A percentile compares a stretch with the other conserved stretches of the same genome.
Conservation (phyloP, 148 eudicot genomes). For the Fagopyrum homotropicum region DNA sequence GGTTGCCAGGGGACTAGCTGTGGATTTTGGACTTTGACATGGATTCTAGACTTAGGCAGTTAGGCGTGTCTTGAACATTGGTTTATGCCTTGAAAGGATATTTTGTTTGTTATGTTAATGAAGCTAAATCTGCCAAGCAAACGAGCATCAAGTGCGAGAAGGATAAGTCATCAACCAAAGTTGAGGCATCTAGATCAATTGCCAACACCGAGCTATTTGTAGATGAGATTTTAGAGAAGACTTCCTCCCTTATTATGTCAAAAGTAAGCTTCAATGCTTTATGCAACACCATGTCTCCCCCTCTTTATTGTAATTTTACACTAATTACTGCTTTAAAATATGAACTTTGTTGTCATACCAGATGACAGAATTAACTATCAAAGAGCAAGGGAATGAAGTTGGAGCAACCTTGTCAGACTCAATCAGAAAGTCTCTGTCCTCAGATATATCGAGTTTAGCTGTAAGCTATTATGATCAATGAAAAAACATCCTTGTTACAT, state of each 20-base stretch:
- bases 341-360: background rate
- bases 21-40: background rate
- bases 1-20: background rate
- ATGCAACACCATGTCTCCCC: background rate
- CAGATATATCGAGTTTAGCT: conserved; percentile 7
- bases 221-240: conserved; percentile 5
- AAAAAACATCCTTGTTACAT: background rate
- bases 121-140: conserved; percentile 11
- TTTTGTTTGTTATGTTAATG: background rate
- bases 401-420: background rate
- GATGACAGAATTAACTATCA: background rate
- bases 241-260: conserved; percentile 8
- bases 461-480: background rate
- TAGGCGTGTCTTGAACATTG: background rate
- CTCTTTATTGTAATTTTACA: background rate
- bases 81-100: background rate
- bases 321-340: background rate
- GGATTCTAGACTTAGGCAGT: background rate
- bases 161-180: background rate
- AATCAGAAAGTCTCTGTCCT: background rate
- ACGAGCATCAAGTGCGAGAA: background rate
- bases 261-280: background rate
- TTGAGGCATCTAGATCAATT: background rate
- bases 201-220: conserved; percentile 8
- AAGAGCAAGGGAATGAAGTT: background rate